Evolutionary conservation across 2,329 filamentous ascomycete species (phyloP).

Genomic region (Aureobasidium leucospermi): DNA sequence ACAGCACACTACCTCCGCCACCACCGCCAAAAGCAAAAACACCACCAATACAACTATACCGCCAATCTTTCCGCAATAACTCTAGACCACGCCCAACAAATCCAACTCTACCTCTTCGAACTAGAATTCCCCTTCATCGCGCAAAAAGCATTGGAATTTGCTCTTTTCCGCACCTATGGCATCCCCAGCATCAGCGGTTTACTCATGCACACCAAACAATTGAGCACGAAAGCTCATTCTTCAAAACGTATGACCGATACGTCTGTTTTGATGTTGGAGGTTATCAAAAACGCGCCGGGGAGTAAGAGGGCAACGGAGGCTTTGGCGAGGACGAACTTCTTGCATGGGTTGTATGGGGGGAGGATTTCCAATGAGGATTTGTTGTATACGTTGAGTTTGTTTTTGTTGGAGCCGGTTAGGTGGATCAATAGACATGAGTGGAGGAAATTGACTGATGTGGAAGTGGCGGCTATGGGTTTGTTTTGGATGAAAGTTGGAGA

Average conservation of each 20-base stretch:
- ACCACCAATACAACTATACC: not conserved
- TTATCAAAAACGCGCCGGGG: slow-evolving; percentile 37
- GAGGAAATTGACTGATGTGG: slow-evolving; percentile 59
- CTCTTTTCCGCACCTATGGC: slow-evolving; percentile 16
- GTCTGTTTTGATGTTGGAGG: slow-evolving; percentile 41
- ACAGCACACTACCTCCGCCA: slow-evolving; percentile 5
- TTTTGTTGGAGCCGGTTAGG: slow-evolving; percentile 56
- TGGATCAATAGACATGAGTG: slow-evolving; percentile 64
- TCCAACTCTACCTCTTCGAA: slow-evolving; percentile 12
- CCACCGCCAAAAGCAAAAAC: slow-evolving; percentile 1
- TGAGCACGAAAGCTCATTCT: slow-evolving; percentile 23
- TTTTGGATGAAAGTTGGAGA: slow-evolving; percentile 68
- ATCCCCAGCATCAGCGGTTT: slow-evolving; percentile 16
- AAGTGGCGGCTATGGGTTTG: slow-evolving; percentile 55
- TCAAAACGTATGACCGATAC: slow-evolving; percentile 48
- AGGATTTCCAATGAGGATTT: slow-evolving; percentile 57
- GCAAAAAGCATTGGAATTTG: slow-evolving; percentile 12
- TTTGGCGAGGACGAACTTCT: slow-evolving; percentile 57
- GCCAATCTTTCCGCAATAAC: not conserved
- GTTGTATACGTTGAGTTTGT: slow-evolving; percentile 58
- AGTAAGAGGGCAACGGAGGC: slow-evolving; percentile 39
- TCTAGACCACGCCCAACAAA: slow-evolving; percentile 6
- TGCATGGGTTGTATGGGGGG: slow-evolving; percentile 53
- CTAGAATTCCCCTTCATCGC: slow-evolving; percentile 14
- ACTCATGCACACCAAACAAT: slow-evolving; percentile 14